Conservation (phyloP, 2,329 filamentous ascomycete genomes). For the Fusarium sacchari region DNA sequence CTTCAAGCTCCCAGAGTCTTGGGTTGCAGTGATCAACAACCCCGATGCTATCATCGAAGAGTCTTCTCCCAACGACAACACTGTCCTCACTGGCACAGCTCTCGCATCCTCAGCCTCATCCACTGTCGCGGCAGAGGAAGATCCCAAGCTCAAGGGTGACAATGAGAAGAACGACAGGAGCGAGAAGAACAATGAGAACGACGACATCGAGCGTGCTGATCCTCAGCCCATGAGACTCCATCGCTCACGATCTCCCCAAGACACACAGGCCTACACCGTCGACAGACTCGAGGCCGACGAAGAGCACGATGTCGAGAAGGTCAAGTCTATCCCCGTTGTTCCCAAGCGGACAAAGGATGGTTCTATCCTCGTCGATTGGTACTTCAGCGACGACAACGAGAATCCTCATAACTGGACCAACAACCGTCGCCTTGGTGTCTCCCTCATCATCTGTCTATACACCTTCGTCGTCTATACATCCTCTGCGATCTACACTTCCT, state of each 20-base stretch:
- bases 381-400: conserved; percentile 63
- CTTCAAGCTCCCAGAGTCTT: conserved; percentile 61
- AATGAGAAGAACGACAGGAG: conserved; percentile 16
- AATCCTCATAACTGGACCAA: conserved; percentile 67
- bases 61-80: conserved; percentile 7
- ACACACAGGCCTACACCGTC: conserved; percentile 33
- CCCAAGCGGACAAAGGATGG: conserved; percentile 61
- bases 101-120: conserved; percentile 40
- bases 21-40: conserved; percentile 50
- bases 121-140: conserved; percentile 30
- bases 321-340: conserved; percentile 59
- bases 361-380: conserved; percentile 64
- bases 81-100: conserved; percentile 19
- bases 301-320: conserved; percentile 52
- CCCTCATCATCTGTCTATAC: conserved; percentile 62
- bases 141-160: conserved; percentile 21
- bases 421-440: conserved; percentile 53
- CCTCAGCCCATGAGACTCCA: conserved; percentile 24
- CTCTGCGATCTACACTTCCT: conserved; percentile 60
- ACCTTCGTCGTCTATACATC: conserved; percentile 69
- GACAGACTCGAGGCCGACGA: conserved; percentile 46
- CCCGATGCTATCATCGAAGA: conserved; percentile 36
- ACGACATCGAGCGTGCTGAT: conserved; percentile 22
- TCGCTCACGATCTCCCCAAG: conserved; percentile 39
- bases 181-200: conserved; percentile 14